phyloP scores from a whole-genome alignment of 2,329 filamentous ascomycete species.

The Fusarium nurragi region DNA sequence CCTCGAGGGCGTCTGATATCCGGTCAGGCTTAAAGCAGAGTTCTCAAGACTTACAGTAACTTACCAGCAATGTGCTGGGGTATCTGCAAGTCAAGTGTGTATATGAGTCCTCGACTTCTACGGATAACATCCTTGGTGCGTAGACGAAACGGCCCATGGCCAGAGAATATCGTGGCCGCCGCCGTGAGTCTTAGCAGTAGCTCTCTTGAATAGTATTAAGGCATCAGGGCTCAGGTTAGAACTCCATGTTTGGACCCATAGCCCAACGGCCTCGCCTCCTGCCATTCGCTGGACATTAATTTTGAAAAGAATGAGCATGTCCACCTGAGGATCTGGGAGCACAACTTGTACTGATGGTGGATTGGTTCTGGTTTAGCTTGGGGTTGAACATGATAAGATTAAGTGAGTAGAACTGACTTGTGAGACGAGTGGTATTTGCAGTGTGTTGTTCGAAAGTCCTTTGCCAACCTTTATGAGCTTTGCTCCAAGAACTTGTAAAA shows the following conservation, averaged over 20 bases:
- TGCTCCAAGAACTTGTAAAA: too few relatives aligned
- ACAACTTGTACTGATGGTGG: not conserved
- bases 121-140: not conserved
- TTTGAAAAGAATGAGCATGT: not conserved
- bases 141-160: accelerated
- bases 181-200: not conserved
- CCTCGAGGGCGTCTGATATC: not conserved
- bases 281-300: not conserved
- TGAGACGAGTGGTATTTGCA: too few relatives aligned
- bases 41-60: not conserved
- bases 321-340: not conserved
- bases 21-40: not conserved
- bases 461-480: too few relatives aligned
- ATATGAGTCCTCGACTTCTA: not conserved
- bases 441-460: too few relatives aligned
- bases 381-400: too few relatives aligned
- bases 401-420: too few relatives aligned
- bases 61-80: not conserved
- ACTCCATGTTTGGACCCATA: not conserved
- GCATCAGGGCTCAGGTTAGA: accelerated
- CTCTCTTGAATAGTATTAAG: not conserved
- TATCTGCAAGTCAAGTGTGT: not conserved
- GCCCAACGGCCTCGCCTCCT: not conserved
- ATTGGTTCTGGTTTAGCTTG: not conserved
- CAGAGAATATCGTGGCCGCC: accelerated